A percentile compares a stretch with the other conserved stretches of the same genome.
Evolutionary conservation across 2,329 filamentous ascomycete genomes (phyloP).

Genomic region (Neonectria magnoliae): DNA sequence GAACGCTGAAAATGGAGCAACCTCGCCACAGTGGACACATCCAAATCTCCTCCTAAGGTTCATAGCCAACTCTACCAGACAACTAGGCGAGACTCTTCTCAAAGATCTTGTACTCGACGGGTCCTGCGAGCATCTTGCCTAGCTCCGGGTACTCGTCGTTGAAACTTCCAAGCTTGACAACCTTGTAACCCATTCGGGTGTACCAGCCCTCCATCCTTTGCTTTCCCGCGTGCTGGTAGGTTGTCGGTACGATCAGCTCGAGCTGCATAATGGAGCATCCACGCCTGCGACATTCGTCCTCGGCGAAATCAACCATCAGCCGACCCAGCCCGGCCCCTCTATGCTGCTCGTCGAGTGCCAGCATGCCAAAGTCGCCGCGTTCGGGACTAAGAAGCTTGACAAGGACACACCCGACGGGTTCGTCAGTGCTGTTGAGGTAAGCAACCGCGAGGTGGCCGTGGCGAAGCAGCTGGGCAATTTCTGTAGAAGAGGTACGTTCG

Average conservation of each 20-base stretch:
- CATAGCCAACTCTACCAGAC: too few species aligned
- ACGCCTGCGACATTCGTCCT: constrained; percentile 38
- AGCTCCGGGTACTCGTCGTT: constrained; percentile 42
- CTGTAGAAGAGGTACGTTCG: constrained; percentile 35
- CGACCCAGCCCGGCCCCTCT: constrained; percentile 41
- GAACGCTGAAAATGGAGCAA: too few species aligned
- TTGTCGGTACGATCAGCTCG: constrained; percentile 43
- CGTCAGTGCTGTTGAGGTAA: constrained; percentile 13
- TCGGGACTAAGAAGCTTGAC: constrained; percentile 34
- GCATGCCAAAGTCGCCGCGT: constrained; percentile 43
- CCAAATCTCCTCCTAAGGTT: too few species aligned
- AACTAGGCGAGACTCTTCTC: constrained; percentile 36
- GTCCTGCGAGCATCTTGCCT: constrained; percentile 38
- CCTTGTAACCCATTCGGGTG: constrained; percentile 40
- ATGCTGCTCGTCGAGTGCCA: constrained; percentile 38
- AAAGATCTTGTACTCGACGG: constrained; percentile 43
- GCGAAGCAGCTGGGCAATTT: constrained; percentile 36
- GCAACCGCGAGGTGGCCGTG: constrained; percentile 40
- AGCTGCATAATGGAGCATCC: constrained; percentile 45
- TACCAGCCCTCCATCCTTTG: constrained; percentile 44
- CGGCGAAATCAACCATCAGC: constrained; percentile 41
- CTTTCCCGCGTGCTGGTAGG: constrained; percentile 41
- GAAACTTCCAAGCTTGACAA: constrained; percentile 42
- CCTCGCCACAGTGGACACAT: too few species aligned
- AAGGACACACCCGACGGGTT: constrained; percentile 42